Evolutionary conservation across 2,329 filamentous ascomycete species (phyloP), one percentile per base, ranked within the genome.

Genomic region (Chrysoporthe deuterocubensis): DNA sequence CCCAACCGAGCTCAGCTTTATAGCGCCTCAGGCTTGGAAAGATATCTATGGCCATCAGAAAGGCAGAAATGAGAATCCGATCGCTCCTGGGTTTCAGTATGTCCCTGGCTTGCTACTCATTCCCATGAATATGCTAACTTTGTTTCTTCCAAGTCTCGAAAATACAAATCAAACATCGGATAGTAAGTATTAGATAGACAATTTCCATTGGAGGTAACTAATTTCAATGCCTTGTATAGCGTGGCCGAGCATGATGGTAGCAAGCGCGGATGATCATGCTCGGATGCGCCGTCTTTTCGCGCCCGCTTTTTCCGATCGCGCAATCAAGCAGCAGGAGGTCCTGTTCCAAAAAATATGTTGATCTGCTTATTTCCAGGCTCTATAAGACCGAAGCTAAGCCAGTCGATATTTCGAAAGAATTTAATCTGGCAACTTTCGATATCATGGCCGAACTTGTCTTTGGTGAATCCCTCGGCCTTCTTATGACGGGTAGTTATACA

Each of bases 381-480:
- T n/a, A 46, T 6, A 68, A 71, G 46, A 42, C n/a, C 58, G 11
- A 58, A 66, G 4, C 69, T 63, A 4, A 37, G 67, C 4, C 43
- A 52, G 1, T 75, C 32, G 68, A 75, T 58, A 62, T 75, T 1
- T 68, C 64, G 9, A 37, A 50, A 11, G 73, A 71, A 73, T 70
- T 69, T 48, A 73, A 74, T 42, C 71, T 70, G 40, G 65, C 75
- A 3, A 75, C 78, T 1, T 80, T 81, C 70, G 79, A 80, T 71
- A 74, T 81, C 43, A 75, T 80, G 57, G 80, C 80, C 21, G 81
- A 83, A 66, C 75, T 84, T 42, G 76, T 78, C 0, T 83, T 83
- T 68, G 81, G 81, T 8, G 78, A 82, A 65, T 75, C 78, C 1
- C 81, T 81, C 69, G 75, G 75, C 18, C 76, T 75, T 65, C 71